Evolutionary conservation across 352 stramenopile genomes (phyloP), one percentile per base, ranked within the genome.

Genomic region (Lagenidium sp.): DNA sequence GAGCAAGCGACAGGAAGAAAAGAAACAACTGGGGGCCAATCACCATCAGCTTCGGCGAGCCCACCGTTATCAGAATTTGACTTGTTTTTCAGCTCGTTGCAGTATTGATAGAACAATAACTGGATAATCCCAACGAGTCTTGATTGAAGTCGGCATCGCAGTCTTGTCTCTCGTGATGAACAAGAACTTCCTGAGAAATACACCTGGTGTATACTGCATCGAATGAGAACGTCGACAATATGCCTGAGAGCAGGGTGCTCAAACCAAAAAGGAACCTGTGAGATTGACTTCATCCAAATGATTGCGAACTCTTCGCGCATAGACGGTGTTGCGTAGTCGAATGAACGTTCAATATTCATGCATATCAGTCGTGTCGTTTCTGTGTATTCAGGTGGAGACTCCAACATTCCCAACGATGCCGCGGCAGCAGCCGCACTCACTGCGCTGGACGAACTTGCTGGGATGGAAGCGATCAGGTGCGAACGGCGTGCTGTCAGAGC

Each of bases 191-290:
- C 52, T 23, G 41, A 21, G 29, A 59, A 64, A 26, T 42, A 64
- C 28, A n/a, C n/a, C n/a, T 49, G 55, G 20, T 62, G 65, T 69
- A 85, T 87, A 40, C 63, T 82, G 44, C 75, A 85, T 8, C 63
- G 65, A 8, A 86, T 22, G 12, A 91, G 51, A n/a, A 78, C 60
- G 41, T 91, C 76, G 15, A 87, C 24, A 3, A 88, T 43, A 47
- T 85, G 61, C 8, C 79, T 68, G 26, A 91, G 72, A 0, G 61
- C 71, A 19, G 67, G 58, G 42, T 85, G 81, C 47, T 91, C 76
- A 45, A 77, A 84, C 79, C 79, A 91, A 34, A 81, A 83, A 4
- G 79, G 79, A 12, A 88, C 74, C 44, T 82, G 68, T 1, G 88
- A 48, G 23, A 90, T 36, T 20, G 71, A 47, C 41, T 71, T 75